phyloP scores from a whole-genome alignment of 352 stramenopile species.

The Phytophthora capsici region DNA sequence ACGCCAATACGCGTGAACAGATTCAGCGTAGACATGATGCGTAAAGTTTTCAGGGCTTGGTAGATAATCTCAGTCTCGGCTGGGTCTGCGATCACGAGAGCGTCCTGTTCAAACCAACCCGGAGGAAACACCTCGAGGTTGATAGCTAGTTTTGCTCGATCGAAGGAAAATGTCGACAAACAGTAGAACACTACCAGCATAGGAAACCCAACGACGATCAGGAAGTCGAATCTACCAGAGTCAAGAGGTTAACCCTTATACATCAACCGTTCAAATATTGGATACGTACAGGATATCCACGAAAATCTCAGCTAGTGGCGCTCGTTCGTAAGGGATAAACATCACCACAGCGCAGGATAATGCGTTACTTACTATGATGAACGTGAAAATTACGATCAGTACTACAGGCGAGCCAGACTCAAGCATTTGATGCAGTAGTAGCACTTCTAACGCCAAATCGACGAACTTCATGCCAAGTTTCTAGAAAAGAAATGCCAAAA shows the following conservation, averaged over 20 bases:
- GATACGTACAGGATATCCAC: conserved; percentile 33
- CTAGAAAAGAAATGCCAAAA: neutral
- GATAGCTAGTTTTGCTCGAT: conserved; percentile 17
- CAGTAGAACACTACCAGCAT: conserved; percentile 23
- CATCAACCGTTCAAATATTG: neutral
- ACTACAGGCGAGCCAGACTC: neutral
- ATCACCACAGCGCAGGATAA: conserved; percentile 5
- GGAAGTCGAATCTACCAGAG: conserved; percentile 33
- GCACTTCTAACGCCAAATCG: neutral
- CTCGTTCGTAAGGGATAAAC: conserved; percentile 1
- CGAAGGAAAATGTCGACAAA: conserved; percentile 23
- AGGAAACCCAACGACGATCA: conserved; percentile 25
- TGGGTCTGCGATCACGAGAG: conserved; percentile 2
- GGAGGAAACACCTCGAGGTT: conserved; percentile 16
- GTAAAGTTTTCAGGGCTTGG: conserved; percentile 32
- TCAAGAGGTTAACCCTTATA: neutral
- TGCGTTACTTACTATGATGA: conserved; percentile 16
- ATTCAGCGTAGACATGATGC: conserved; percentile 25
- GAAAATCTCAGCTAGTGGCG: conserved; percentile 10
- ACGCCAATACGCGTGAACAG: conserved; percentile 38
- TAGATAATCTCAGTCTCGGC: conserved; percentile 13
- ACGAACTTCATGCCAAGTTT: conserved; percentile 8
- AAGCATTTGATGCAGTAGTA: conserved; percentile 1
- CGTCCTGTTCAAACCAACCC: conserved; percentile 1
- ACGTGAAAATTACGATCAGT: conserved; percentile 8